A percentile compares a stretch with the other conserved stretches of the same genome.
These are phyloP conservation scores for Verticillium nubilum DNA, from an alignment of 2,329 filamentous ascomycete species.

Conservation along the genomic window DNA sequence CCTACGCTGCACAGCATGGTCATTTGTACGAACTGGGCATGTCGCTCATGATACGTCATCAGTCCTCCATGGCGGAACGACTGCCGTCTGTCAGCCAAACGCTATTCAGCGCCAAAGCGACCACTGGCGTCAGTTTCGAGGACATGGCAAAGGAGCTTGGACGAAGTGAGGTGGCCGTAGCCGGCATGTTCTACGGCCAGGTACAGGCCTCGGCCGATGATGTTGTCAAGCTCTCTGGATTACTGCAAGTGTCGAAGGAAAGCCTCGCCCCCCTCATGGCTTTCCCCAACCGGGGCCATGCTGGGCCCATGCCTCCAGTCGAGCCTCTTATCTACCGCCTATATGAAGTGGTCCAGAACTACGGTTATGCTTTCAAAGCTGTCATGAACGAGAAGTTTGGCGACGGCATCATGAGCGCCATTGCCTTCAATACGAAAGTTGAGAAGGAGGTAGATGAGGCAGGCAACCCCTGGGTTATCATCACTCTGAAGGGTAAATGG, in stretches of 20 bases:
- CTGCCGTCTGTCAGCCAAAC: constrained; percentile 66
- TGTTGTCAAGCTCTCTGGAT: constrained; percentile 54
- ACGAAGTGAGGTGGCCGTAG: constrained; percentile 77
- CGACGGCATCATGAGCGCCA: constrained; percentile 95
- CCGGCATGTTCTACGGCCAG: constrained; percentile 89
- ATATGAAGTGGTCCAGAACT: constrained; percentile 95
- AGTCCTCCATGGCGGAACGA: constrained; percentile 62
- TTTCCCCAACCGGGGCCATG: constrained; percentile 75
- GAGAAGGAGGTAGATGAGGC: constrained; percentile 89
- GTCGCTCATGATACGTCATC: not conserved
- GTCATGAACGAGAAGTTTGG: constrained; percentile 93
- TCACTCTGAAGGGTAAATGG: constrained; percentile 81
- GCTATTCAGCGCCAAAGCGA: constrained; percentile 77
- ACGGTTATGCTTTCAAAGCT: constrained; percentile 93
- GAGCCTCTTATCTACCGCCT: constrained; percentile 86
- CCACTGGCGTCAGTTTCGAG: constrained; percentile 72
- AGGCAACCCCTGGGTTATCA: constrained; percentile 77
- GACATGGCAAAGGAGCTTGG: constrained; percentile 67
- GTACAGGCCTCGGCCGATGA: constrained; percentile 68
- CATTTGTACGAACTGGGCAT: not conserved
- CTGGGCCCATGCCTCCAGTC: constrained; percentile 75
- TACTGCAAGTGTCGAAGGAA: constrained; percentile 56
- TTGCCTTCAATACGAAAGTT: constrained; percentile 83
- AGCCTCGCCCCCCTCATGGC: constrained; percentile 56
- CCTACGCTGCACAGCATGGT: too few species aligned